phyloP scores from a whole-genome alignment of 805 yeast genomes.

The Ogataea polymorpha region DNA sequence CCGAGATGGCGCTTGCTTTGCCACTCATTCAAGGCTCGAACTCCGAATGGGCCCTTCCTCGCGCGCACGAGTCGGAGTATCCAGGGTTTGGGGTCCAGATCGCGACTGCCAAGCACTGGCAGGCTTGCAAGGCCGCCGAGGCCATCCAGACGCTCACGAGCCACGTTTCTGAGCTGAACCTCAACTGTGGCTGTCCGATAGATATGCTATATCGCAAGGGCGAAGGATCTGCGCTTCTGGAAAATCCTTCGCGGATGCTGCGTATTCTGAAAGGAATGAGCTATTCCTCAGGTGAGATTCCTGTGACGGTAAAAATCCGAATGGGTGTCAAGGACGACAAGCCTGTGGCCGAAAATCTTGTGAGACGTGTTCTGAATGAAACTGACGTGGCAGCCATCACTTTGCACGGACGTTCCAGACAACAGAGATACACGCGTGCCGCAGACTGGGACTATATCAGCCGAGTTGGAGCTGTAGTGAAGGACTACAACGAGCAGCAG shows the following conservation, averaged over 20 bases:
- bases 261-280: constrained; percentile 86
- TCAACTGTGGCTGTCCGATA: constrained; percentile 97
- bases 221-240: constrained; percentile 91
- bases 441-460: constrained; percentile 93
- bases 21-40: constrained; percentile 88
- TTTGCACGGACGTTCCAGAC: constrained; percentile 93
- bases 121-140: constrained; percentile 91
- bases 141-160: constrained; percentile 57
- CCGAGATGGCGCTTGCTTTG: constrained; percentile 89
- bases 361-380: constrained; percentile 67
- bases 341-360: constrained; percentile 81
- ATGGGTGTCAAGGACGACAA: constrained; percentile 85
- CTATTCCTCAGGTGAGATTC: constrained; percentile 83
- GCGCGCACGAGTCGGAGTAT: constrained; percentile 76
- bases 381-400: constrained; percentile 89
- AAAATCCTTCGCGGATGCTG: constrained; percentile 76
- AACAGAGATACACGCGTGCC: constrained; percentile 85
- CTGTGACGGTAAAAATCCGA: constrained; percentile 87
- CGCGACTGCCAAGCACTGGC: constrained; percentile 90
- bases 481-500: constrained; percentile 53
- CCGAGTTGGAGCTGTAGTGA: constrained; percentile 66
- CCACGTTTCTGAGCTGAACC: constrained; percentile 74
- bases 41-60: constrained; percentile 96
- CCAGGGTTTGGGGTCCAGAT: constrained; percentile 94
- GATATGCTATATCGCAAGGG: constrained; percentile 93